Evolutionary conservation across 495 filamentous ascomycete species (phyloP).

Genomic region (Hyaloscypha variabilis): DNA sequence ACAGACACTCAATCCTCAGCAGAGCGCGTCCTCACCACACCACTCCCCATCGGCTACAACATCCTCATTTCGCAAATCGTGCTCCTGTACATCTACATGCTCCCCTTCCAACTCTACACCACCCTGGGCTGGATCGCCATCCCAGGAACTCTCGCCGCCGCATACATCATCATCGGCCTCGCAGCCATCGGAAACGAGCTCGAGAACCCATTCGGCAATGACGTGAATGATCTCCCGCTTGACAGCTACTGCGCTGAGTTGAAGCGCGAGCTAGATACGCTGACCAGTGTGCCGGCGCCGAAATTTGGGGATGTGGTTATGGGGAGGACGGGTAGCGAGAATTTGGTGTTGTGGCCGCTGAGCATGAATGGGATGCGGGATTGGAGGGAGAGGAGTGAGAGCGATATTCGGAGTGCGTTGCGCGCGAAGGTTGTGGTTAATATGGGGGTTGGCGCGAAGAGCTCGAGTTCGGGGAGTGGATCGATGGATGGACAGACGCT

Average conservation of each 20-base stretch:
- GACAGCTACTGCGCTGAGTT: slow-evolving; percentile 77
- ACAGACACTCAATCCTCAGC: slow-evolving; percentile 76
- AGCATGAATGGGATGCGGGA: slow-evolving; percentile 56
- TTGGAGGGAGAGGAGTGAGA: slow-evolving; percentile 64
- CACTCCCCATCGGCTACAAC: slow-evolving; percentile 80
- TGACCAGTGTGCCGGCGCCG: slow-evolving; percentile 61
- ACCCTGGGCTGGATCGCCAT: slow-evolving; percentile 76
- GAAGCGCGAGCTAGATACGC: slow-evolving; percentile 70
- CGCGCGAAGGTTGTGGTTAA: slow-evolving; percentile 40
- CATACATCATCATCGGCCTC: slow-evolving; percentile 91
- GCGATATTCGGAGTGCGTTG: slow-evolving; percentile 60
- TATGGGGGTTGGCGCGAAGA: neutral
- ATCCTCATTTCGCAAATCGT: slow-evolving; percentile 88
- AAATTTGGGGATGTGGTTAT: slow-evolving; percentile 59
- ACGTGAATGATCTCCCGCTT: slow-evolving; percentile 85
- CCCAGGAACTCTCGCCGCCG: slow-evolving; percentile 74
- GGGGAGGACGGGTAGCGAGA: slow-evolving; percentile 38
- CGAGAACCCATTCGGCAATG: slow-evolving; percentile 86
- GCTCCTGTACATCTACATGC: slow-evolving; percentile 80
- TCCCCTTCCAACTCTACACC: slow-evolving; percentile 80
- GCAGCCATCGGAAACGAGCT: slow-evolving; percentile 84
- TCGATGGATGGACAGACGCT: neutral
- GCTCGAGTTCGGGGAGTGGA: neutral
- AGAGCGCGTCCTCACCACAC: slow-evolving; percentile 83
- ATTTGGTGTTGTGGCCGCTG: slow-evolving; percentile 70